A percentile compares a stretch with the other conserved stretches of the same genome.
These are phyloP conservation scores for Byssochlamys sp. DNA, from an alignment of 2,329 filamentous ascomycete genomes.

Conservation along the genomic window DNA sequence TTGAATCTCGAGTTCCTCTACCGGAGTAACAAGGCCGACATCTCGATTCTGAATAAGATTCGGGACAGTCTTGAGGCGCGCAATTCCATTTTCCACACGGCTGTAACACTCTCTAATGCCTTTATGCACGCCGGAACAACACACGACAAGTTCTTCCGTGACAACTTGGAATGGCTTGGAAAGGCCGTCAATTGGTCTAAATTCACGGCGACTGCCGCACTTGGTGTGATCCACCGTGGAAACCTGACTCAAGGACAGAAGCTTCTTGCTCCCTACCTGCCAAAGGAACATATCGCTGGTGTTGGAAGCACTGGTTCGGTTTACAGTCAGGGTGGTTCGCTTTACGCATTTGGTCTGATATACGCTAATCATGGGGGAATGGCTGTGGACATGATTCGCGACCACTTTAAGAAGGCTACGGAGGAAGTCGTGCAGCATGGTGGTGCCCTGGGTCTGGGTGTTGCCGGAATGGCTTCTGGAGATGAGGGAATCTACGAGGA, in stretches of 20 bases:
- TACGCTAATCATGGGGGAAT: conserved; percentile 95
- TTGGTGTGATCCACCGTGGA: conserved; percentile 92
- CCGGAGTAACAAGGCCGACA: conserved; percentile 86
- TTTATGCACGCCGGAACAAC: conserved; percentile 99
- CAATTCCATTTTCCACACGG: conserved; percentile 97
- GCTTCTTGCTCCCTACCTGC: conserved; percentile 87
- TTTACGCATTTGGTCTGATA: conserved; percentile 91
- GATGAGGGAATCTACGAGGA: conserved; percentile 84
- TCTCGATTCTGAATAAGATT: conserved; percentile 88
- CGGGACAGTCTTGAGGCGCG: conserved; percentile 89
- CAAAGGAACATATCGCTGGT: conserved; percentile 52
- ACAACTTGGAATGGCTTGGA: conserved; percentile 93
- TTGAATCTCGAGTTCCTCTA: conserved; percentile 94
- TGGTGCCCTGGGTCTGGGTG: conserved; percentile 85
- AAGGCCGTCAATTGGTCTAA: conserved; percentile 99
- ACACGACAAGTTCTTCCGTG: conserved; percentile 95
- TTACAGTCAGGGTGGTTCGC: conserved; percentile 89
- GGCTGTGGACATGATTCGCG: conserved; percentile 48
- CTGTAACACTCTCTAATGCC: conserved; percentile 92
- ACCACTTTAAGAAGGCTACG: conserved; percentile 42
- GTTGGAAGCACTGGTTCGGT: conserved; percentile 71
- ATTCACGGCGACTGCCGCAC: conserved; percentile 89
- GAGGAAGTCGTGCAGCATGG: conserved; percentile 89
- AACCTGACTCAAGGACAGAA: conserved; percentile 90
- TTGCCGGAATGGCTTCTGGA: conserved; percentile 94